Evolutionary conservation across 176 grass and related monocot genomes (phyloP), one percentile per base, ranked within the genome.

Genomic region (Bonia amplexicaulis): DNA sequence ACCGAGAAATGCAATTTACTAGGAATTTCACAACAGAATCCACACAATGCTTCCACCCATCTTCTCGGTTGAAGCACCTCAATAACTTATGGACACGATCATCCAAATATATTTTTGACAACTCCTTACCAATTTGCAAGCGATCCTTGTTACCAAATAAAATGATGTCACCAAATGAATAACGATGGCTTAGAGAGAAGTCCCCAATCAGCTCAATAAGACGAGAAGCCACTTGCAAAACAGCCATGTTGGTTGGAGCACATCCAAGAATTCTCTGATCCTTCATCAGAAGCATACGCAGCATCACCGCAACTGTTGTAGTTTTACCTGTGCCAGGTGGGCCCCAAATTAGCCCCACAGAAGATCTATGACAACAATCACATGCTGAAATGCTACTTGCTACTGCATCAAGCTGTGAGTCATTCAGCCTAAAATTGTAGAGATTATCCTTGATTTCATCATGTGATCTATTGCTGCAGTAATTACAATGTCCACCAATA

Each of bases 281-380:
- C 78, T 88, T 78, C 79, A 61, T 87, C 77, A 94, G 61, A 49
- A 97, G 83, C 69, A 89, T 76, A 22, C 88, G 85, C 58, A 97
- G 71, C 80, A 94, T 87, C 76, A 81, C 85, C 41, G 89, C 80
- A 74, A 97, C 76, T 73, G 94, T 94, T 88, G 88, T 90, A 45
- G 94, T 94, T 90, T 97, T 97, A 76, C 94, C 92, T 0, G 94
- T 97, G 37, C 94, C 94, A 80, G 92, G 94, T 66, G 94, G 94
- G 2, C 92, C 94, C 94, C 92, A 90, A 80, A 97, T 77, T 78
- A 97, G 73, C 23, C 77, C 85, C 44, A 97, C 72, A 15, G 88
- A 97, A 69, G 82, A 85, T 27, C 69, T 87, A 67, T 87, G 82
- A 19, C 51, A 53, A 44, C 42, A 88, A 31, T 92, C 76, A 82